Conservation (phyloP, 352 stramenopile species). For the Globisporangium heterothallicum region DNA sequence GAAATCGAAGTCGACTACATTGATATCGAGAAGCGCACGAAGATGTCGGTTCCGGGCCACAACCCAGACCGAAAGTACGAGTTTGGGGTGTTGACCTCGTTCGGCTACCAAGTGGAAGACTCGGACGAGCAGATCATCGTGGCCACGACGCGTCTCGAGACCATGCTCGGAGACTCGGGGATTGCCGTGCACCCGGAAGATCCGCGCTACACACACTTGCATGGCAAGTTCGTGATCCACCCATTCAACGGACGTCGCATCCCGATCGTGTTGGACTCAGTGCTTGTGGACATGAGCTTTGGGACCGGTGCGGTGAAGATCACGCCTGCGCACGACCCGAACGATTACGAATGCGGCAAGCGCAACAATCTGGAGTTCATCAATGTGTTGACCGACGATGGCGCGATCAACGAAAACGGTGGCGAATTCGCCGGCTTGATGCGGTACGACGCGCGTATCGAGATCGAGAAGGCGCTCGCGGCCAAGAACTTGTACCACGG, state of each 20-base stretch:
- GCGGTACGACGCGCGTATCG: slow-evolving; percentile 87
- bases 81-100: slow-evolving; percentile 97
- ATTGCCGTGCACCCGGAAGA: slow-evolving; percentile 99
- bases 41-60: slow-evolving; percentile 95
- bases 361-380: slow-evolving; percentile 97
- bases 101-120: slow-evolving; percentile 96
- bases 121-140: slow-evolving; percentile 77
- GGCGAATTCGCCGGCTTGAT: slow-evolving; percentile 83
- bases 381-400: slow-evolving; percentile 95
- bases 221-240: slow-evolving; percentile 97
- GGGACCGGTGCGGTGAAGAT: slow-evolving; percentile 99
- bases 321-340: slow-evolving; percentile 98
- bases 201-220: slow-evolving; percentile 96
- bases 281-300: slow-evolving; percentile 98
- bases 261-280: slow-evolving; percentile 94
- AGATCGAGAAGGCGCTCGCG: slow-evolving; percentile 89
- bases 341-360: slow-evolving; percentile 98
- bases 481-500: slow-evolving; percentile 93
- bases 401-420: slow-evolving; percentile 94
- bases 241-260: slow-evolving; percentile 97
- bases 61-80: slow-evolving; percentile 96
- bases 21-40: slow-evolving; percentile 96
- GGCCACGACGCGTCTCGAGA: slow-evolving; percentile 97
- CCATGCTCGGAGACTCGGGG: slow-evolving; percentile 98
- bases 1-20: slow-evolving; percentile 99